phyloP scores from a whole-genome alignment of 129 eudicot genomes.

The Chrysanthemum makinoi region DNA sequence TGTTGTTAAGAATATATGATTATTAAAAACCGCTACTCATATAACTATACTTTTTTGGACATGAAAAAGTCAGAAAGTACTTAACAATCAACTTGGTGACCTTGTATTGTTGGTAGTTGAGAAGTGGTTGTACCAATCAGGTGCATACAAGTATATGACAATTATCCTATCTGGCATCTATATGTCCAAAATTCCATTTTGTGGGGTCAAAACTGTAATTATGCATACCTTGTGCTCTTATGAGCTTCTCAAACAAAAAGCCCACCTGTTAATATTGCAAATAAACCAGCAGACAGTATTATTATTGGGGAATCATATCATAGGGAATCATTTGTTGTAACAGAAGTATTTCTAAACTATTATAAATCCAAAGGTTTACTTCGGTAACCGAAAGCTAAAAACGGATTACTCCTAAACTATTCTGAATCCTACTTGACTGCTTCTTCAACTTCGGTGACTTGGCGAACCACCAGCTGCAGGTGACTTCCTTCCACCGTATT shows the following conservation, averaged over 20 bases:
- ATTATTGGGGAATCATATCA: constrained; percentile 27
- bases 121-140: constrained; percentile 64
- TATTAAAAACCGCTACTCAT: constrained; percentile 31
- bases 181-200: constrained; percentile 24
- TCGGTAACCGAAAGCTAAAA: constrained; percentile 4
- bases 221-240: constrained; percentile 27
- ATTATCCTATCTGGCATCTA: constrained; percentile 35
- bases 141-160: constrained; percentile 30
- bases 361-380: constrained; percentile 23
- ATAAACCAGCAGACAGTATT: constrained; percentile 27
- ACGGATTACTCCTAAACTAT: constrained; percentile 18
- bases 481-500: constrained; percentile 46
- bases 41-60: constrained; percentile 16
- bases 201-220: constrained; percentile 28
- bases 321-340: constrained; percentile 14
- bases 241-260: constrained; percentile 22
- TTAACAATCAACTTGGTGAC: constrained; percentile 27
- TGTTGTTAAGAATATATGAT: constrained; percentile 23
- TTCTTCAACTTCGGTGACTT: constrained; percentile 38
- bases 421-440: constrained; percentile 19
- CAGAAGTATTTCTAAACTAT: neutral
- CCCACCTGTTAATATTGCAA: constrained; percentile 27
- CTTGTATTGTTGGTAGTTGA: constrained; percentile 42
- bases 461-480: constrained; percentile 34
- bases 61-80: constrained; percentile 20